Base-by-base conservation (phyloP, 768 basidiomycete genomes). In the Lentinula sp. region DNA sequence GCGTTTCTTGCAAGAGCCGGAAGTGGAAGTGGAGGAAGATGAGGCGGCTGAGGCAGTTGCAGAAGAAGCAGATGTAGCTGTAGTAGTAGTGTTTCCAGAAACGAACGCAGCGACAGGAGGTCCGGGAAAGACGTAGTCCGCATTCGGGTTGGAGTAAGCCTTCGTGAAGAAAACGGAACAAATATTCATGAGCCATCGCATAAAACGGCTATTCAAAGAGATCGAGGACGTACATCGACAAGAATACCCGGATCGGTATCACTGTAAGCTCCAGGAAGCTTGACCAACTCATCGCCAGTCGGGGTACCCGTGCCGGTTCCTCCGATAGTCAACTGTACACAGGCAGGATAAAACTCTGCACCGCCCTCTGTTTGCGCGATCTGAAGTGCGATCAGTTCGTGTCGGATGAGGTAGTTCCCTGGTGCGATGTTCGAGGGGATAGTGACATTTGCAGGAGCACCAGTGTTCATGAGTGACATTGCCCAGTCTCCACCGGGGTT, bases 341-440 rank as follows among this genome's bases (percentile, higher is more conserved):
- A 84, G 13, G 78, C 74, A 1, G 81, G 55, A 63, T 84, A 84
- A 13, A 68, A 37, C 2, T 66, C 68, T 45, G 59, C 59, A 7
- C 59, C 59, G 1, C 59, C 59, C 15, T 21, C 15, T 5, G 50
- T 40, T 18, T 66, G 71, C 3, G 78, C 80, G 57, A 76, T 72
- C 63, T 82, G 82, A 9, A 83, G 74, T 4, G 78, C 76, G 62
- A 84, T 78, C 66, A 84, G 77, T 67, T 83, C 82, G 57, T 81
- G 76, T 1, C 82, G 79, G 66, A 83, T 67, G 61, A 84, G 73
- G 62, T 84, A 84, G 46, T 78, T 74, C 10, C 82, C 82, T 6
- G 76, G 66, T 10, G 71, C 62, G 40, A 84, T 61, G 28, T 74
- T 66, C 7, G 67, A 63, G 2, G 74, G 73, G 50, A 74, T 61